Evolutionary conservation across 805 yeast genomes (phyloP).

Genomic region (Isabelozyma rhagii): DNA sequence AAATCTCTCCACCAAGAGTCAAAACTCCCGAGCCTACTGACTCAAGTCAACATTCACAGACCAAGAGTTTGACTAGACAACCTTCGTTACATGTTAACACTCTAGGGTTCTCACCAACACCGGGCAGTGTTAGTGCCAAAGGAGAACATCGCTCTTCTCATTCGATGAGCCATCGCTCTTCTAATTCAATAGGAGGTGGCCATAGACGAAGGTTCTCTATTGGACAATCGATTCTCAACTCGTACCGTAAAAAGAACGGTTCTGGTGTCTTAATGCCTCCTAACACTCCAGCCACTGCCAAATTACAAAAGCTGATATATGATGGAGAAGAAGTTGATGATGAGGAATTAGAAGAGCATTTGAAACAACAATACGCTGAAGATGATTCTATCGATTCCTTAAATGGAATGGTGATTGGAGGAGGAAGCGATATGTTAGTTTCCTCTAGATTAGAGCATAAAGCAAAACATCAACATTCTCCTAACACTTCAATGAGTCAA

Average conservation of each 20-base stretch:
- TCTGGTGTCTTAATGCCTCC: slow-evolving; percentile 45
- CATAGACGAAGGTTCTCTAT: slow-evolving; percentile 65
- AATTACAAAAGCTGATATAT: slow-evolving; percentile 25
- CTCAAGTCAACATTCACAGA: slow-evolving; percentile 4
- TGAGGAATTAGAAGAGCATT: slow-evolving; percentile 26
- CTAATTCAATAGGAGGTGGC: slow-evolving; percentile 32
- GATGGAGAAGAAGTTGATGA: slow-evolving; percentile 27
- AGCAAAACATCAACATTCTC: slow-evolving; percentile 31
- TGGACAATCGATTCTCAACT: slow-evolving; percentile 52
- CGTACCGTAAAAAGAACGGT: slow-evolving; percentile 48
- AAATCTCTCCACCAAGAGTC: slow-evolving; percentile 8
- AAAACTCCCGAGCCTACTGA: slow-evolving; percentile 23
- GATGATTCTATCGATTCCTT: slow-evolving; percentile 63
- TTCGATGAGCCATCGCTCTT: slow-evolving; percentile 37
- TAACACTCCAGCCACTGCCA: slow-evolving; percentile 53
- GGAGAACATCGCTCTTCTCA: slow-evolving; percentile 35
- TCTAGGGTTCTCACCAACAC: slow-evolving; percentile 24
- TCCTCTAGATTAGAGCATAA: slow-evolving; percentile 58
- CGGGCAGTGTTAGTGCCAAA: slow-evolving; percentile 10
- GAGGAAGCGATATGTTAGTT: slow-evolving; percentile 58
- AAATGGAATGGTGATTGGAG: slow-evolving; percentile 46
- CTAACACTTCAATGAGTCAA: slow-evolving; percentile 16
- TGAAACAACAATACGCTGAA: slow-evolving; percentile 27
- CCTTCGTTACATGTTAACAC: slow-evolving; percentile 35
- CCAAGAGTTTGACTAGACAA: slow-evolving; percentile 31